Evolutionary conservation across 2,329 filamentous ascomycete species (phyloP).

Genomic region (Leptographium wingfieldii): DNA sequence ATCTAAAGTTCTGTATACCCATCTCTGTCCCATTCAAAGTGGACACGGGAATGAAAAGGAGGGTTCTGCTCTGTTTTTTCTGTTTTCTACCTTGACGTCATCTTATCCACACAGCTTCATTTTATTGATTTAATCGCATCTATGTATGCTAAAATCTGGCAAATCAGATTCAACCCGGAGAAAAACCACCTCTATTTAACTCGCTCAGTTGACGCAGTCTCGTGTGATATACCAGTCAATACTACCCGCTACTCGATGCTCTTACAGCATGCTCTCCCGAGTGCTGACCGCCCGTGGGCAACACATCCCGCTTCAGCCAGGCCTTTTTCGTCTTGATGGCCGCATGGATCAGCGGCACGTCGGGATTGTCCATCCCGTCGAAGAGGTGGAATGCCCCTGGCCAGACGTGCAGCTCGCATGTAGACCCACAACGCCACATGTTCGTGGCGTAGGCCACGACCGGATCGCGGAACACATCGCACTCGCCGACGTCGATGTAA

Average conservation of each 20-base stretch:
- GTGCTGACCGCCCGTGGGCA: not conserved
- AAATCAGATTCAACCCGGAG: no score
- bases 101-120: not conserved
- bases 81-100: not conserved
- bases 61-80: not conserved
- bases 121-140: not conserved
- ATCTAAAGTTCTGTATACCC: not conserved
- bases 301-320: not conserved
- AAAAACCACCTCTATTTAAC: not conserved
- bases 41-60: not conserved
- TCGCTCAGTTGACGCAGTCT: not conserved
- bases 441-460: not conserved
- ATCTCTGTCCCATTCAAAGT: not conserved
- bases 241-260: not conserved
- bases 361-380: not conserved
- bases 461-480: constrained; percentile 1
- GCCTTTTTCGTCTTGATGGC: not conserved
- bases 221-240: no score
- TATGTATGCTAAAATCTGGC: no score
- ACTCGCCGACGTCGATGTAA: constrained; percentile 2
- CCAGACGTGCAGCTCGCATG: constrained; percentile 4
- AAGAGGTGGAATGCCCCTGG: constrained; percentile 1
- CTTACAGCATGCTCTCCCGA: no score
- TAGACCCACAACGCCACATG: not conserved
- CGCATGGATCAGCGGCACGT: not conserved